A percentile compares a stretch with the other conserved stretches of the same genome.
Evolutionary conservation across 2,329 filamentous ascomycete genomes (phyloP).

Genomic region (Epichloe scottii): DNA sequence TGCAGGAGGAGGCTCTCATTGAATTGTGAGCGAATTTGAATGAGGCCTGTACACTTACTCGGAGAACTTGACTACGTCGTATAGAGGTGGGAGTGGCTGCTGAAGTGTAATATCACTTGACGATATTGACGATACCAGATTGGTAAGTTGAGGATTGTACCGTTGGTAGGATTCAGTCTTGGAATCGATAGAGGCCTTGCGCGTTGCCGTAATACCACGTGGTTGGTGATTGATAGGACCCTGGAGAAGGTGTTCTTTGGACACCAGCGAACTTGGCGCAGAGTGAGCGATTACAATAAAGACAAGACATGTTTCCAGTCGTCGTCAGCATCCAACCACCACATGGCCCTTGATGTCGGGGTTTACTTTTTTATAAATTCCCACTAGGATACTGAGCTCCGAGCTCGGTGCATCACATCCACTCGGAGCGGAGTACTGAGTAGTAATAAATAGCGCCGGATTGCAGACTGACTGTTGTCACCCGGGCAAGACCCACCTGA

Average conservation of each 20-base stretch:
- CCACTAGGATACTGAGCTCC: not conserved
- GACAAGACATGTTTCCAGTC: not conserved
- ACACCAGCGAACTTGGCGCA: not conserved
- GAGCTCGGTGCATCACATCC: not conserved
- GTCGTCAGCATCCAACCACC: not conserved
- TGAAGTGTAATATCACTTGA: not conserved
- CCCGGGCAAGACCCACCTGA: not conserved
- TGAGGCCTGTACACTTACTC: not conserved
- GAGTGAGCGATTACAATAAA: not conserved
- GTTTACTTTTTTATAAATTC: not conserved
- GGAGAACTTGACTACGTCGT: not conserved
- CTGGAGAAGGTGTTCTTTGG: too few species aligned
- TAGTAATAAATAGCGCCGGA: not conserved
- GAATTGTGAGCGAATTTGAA: slow-evolving; percentile 42
- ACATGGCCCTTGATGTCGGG: not conserved
- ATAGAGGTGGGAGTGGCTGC: not conserved
- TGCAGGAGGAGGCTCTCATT: slow-evolving; percentile 66
- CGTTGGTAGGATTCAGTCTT: too few species aligned
- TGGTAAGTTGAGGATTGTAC: not conserved
- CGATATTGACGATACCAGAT: not conserved
- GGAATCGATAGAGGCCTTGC: not conserved
- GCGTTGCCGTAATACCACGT: not conserved
- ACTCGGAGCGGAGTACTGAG: not conserved
- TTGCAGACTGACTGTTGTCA: not conserved
- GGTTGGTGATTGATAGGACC: too few species aligned